Evolutionary conservation across 2,329 filamentous ascomycete genomes (phyloP).

Genomic region (Colletotrichum navitas): DNA sequence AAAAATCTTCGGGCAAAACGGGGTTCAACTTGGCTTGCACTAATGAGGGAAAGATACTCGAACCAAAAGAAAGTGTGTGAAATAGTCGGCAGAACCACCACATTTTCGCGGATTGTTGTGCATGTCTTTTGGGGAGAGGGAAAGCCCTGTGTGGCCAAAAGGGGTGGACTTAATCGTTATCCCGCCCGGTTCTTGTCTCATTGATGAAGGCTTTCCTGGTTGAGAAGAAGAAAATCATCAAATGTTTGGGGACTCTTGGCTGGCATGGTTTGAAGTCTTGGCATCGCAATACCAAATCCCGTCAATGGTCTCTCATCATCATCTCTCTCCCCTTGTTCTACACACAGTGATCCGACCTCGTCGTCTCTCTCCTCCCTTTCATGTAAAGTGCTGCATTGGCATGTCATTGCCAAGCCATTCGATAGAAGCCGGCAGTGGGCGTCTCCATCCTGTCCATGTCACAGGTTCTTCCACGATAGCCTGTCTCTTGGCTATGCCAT

Average conservation of each 20-base stretch:
- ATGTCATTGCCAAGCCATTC: neutral
- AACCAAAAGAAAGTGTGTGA: constrained; percentile 43
- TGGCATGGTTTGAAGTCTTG: constrained; percentile 13
- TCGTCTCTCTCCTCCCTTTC: neutral
- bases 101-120: constrained; percentile 38
- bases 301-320: constrained; percentile 32
- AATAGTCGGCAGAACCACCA: constrained; percentile 35
- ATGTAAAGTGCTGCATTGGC: neutral
- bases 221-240: constrained; percentile 20
- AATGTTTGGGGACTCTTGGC: constrained; percentile 16
- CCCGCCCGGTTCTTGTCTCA: constrained; percentile 59
- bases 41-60: constrained; percentile 99
- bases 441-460: neutral
- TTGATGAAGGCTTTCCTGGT: constrained; percentile 24
- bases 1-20: constrained; percentile 40
- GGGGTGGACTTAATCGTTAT: constrained; percentile 92
- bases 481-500: neutral
- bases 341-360: neutral
- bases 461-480: neutral
- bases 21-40: constrained; percentile 76
- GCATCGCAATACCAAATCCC: constrained; percentile 37
- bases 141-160: constrained; percentile 96
- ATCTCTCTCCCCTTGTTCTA: neutral
- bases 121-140: constrained; percentile 71
- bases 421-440: neutral